Evolutionary conservation across 257 asterid genomes (phyloP), one percentile per base, ranked within the genome.

Genomic region (Buddleja alternifolia): DNA sequence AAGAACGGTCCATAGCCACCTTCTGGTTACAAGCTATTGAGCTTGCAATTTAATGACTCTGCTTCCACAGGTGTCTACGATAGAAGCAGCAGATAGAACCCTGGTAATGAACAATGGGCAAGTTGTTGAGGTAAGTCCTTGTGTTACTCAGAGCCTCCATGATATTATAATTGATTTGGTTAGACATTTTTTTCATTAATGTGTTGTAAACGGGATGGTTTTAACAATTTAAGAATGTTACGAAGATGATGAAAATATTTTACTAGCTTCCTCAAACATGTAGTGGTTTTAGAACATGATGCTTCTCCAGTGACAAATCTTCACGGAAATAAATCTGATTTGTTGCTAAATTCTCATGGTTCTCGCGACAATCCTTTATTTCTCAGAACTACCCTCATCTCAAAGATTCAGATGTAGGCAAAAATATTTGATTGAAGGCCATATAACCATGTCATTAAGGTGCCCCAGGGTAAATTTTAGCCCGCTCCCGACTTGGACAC

Each of bases 21-120:
- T 63, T 14, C 11, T 21, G 24, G 46, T 39, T 23, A 7, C 57
- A 21, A 4, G 20, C 24, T 20, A 54, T 25, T n/a, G 29, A 17
- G 42, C 37, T 10, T 17, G 37, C 47, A 36, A 55, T 29, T 61
- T 36, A n/a, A 10, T 60, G 32, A 73, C 44, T 7, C 59, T 14
- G 21, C 47, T 64, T 72, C 60, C 12, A n/a, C 77, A 82, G 87
- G 82, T 80, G 70, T 80, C 85, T 32, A 77, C 83, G 17, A 52
- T 83, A 61, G 71, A 51, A 75, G 74, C 66, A 16, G 89, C 85
- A 14, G 82, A 83, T 40, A 83, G 62, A 66, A 76, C 80, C 54
- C 60, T 83, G 63, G 86, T 81, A 41, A 80, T 83, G 77, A 55
- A 78, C 20, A 14, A 60, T 2, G 86, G 88, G 2, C 73, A 56